Evolutionary conservation across 192 early-diverging fungal species (phyloP).

Genomic region (Coemansia sp.): DNA sequence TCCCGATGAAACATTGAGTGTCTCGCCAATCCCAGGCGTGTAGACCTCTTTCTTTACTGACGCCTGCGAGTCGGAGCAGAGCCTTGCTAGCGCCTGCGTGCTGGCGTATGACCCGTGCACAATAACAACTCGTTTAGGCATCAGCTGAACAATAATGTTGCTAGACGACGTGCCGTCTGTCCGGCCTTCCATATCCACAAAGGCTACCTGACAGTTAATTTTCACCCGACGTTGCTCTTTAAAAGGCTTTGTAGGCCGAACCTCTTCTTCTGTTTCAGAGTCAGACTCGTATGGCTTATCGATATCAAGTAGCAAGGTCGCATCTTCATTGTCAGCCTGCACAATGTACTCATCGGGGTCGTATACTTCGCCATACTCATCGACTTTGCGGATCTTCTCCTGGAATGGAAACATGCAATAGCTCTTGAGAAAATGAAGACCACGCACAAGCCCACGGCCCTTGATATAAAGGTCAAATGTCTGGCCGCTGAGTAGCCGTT

Average conservation of each 20-base stretch:
- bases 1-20: conserved; percentile 85
- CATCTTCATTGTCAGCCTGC: conserved; percentile 41
- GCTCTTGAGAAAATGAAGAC: conserved; percentile 80
- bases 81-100: conserved; percentile 65
- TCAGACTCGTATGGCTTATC: conserved; percentile 42
- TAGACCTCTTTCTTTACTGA: conserved; percentile 82
- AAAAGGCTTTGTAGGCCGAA: conserved; percentile 78
- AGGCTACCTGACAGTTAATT: conserved; percentile 74
- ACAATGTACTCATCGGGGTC: conserved; percentile 61
- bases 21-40: conserved; percentile 78
- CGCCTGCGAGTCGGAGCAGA: conserved; percentile 62
- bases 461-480: conserved; percentile 82
- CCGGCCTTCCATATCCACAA: conserved; percentile 91
- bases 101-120: conserved; percentile 80
- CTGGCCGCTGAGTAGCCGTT: conserved; percentile 56
- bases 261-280: conserved; percentile 28
- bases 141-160: conserved; percentile 69
- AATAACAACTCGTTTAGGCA: conserved; percentile 60
- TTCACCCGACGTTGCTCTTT: conserved; percentile 58
- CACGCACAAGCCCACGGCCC: conserved; percentile 69
- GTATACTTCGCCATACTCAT: conserved; percentile 91
- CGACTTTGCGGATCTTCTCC: conserved; percentile 79
- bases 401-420: conserved; percentile 86
- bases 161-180: conserved; percentile 83
- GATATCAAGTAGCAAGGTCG: conserved; percentile 17